These are phyloP conservation scores for Fusarium duplospermum DNA, from an alignment of 2,329 filamentous ascomycete genomes.

Conservation along the genomic window DNA sequence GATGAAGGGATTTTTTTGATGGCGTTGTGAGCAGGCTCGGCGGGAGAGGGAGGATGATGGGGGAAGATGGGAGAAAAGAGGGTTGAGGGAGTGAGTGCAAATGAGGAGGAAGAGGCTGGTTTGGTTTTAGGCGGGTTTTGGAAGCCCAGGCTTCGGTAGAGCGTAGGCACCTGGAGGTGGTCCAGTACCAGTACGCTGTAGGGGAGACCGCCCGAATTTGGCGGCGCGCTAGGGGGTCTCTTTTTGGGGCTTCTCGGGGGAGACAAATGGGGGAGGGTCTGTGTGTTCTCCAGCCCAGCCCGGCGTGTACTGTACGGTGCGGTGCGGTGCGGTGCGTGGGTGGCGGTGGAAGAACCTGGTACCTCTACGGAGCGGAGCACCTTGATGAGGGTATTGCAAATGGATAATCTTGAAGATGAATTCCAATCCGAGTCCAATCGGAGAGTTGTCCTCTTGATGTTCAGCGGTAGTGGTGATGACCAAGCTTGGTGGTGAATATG, in stretches of 20 bases:
- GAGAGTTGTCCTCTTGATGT: not conserved
- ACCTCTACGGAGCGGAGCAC: not conserved
- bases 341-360: slow-evolving; percentile 34
- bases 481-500: slow-evolving; percentile 6
- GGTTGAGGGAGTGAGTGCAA: slow-evolving; percentile 24
- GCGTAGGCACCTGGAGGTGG: slow-evolving; percentile 19
- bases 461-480: not conserved
- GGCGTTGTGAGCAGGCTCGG: slow-evolving; percentile 27
- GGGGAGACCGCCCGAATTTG: slow-evolving; percentile 38
- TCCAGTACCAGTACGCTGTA: slow-evolving; percentile 4
- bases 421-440: not conserved
- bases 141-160: slow-evolving; percentile 33
- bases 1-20: slow-evolving; percentile 32
- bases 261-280: slow-evolving; percentile 33
- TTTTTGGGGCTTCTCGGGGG: slow-evolving; percentile 7
- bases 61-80: slow-evolving; percentile 35
- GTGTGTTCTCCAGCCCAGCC: slow-evolving; percentile 25
- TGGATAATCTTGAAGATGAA: not conserved
- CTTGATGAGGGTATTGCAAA: not conserved
- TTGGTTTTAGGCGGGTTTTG: slow-evolving; percentile 41
- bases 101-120: slow-evolving; percentile 36
- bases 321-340: slow-evolving; percentile 25
- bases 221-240: slow-evolving; percentile 31
- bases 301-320: not conserved
- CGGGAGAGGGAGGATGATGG: slow-evolving; percentile 27